A percentile compares a stretch with the other conserved stretches of the same genome.
Evolutionary conservation across 1,284 basidiomycete genomes (phyloP).

Genomic region (Leccinum cinnamomeum): DNA sequence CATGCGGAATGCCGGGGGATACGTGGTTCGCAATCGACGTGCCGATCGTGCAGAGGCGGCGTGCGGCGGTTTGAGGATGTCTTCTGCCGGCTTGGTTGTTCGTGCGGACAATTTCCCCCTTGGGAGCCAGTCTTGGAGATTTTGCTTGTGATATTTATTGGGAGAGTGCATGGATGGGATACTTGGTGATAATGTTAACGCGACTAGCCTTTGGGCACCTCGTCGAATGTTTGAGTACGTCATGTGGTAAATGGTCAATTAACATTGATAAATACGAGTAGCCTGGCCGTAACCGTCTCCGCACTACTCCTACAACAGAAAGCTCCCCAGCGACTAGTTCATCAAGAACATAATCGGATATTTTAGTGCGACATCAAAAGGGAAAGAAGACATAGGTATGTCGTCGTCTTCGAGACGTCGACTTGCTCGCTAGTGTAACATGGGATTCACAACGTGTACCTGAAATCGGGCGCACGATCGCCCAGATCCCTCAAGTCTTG

Average conservation of each 20-base stretch:
- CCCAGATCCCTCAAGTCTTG: conserved; percentile 44
- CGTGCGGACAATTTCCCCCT: not conserved
- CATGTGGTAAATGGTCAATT: not conserved
- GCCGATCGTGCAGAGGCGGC: conserved; percentile 1
- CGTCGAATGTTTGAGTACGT: not conserved
- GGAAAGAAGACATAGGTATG: not conserved
- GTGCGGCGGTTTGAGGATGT: not conserved
- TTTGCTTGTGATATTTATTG: not conserved
- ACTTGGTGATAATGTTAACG: not conserved
- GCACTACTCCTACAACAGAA: not conserved
- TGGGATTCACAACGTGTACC: conserved; percentile 51
- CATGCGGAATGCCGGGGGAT: not conserved
- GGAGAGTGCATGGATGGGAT: not conserved
- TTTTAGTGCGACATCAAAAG: not conserved
- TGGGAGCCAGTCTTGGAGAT: not conserved
- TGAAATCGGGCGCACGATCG: conserved; percentile 64
- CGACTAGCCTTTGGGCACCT: not conserved
- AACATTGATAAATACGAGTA: not conserved
- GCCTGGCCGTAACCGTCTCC: not conserved
- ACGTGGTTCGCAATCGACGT: not conserved
- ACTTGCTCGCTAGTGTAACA: not conserved
- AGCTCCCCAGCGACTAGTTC: not conserved
- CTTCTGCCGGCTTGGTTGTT: not conserved
- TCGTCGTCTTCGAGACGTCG: not conserved
- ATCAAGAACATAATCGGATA: not conserved